Evolutionary conservation across 1,139 yeast species (phyloP), one percentile per base, ranked within the genome.

Genomic region (Geotrichum carabidarum): DNA sequence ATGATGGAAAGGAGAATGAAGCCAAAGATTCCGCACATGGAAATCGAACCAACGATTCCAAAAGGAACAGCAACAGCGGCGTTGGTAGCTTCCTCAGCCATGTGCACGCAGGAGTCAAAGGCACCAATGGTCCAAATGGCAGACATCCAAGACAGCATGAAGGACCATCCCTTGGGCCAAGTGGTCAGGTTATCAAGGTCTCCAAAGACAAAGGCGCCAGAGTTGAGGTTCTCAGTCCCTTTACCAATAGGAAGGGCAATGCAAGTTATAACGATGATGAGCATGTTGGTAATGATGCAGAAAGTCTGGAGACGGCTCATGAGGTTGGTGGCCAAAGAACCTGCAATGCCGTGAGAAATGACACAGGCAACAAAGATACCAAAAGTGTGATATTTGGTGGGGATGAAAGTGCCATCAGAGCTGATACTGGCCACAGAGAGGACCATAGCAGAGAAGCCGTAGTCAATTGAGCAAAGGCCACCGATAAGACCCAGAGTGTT

Each of bases 151-250:
- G 83, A 75, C 50, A 79, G 68, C 60, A 80, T 68, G 66, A 80
- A 81, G 50, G 82, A 77, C 86, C 88, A 84, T 17, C 89, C 90
- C 17, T 71, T 68, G n/a, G 80, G 74, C 86, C 89, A 86, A 44
- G 73, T 78, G 27, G 83, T 73, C 45, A 69, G 70, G 65, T 84
- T 84, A 42, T 78, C 74, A 50, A 77, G 75, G 54, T 78, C 71
- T 17, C 83, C 81, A 68, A 84, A 86, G 51, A 83, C 83, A 60
- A 73, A 78, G 11, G 70, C 62, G 15, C 62, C 71, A n/a, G 65
- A 54, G 58, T 67, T 62, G 36, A 65, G 58, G 73, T 70, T 76
- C 22, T 57, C 56, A 43, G 47, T 44, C 27, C 51, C 53, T 18
- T 42, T 44, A 15, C 53, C 53, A 37, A 62, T 55, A 14, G 90